Evolutionary conservation across 441 rosid species (phyloP).

Genomic region (Macaranga tanarius): DNA sequence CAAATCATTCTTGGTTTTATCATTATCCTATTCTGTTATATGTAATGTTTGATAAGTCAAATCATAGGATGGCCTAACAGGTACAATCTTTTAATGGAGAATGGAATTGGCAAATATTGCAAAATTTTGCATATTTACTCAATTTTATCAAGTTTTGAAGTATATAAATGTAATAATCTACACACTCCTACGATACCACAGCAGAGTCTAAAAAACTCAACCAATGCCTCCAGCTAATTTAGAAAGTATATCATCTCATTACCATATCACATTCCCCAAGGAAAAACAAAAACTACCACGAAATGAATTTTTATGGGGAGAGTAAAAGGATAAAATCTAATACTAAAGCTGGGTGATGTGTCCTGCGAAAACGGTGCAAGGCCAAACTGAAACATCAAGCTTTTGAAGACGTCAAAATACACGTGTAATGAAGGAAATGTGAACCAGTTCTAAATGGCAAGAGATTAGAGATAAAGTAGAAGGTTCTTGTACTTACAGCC

Average conservation of each 20-base stretch:
- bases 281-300: too few species aligned
- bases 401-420: background rate
- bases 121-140: background rate
- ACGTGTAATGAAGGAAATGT: background rate
- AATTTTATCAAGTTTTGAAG: background rate
- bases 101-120: background rate
- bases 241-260: background rate
- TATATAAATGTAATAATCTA: background rate
- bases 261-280: background rate
- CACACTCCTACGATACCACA: background rate
- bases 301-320: too few species aligned
- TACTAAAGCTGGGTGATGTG: too few species aligned
- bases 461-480: background rate
- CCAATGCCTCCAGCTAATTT: background rate
- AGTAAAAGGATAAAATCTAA: too few species aligned
- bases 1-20: background rate
- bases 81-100: background rate
- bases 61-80: background rate
- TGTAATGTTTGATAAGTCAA: background rate
- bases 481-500: slow-evolving; percentile 58
- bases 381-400: background rate
- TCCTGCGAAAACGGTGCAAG: too few species aligned
- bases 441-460: background rate
- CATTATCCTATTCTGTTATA: background rate
- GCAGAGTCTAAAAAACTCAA: too few species aligned